These are phyloP conservation scores for Sextonia rubra DNA, from an alignment of 164 flowering plant genomes.

Conservation along the genomic window DNA sequence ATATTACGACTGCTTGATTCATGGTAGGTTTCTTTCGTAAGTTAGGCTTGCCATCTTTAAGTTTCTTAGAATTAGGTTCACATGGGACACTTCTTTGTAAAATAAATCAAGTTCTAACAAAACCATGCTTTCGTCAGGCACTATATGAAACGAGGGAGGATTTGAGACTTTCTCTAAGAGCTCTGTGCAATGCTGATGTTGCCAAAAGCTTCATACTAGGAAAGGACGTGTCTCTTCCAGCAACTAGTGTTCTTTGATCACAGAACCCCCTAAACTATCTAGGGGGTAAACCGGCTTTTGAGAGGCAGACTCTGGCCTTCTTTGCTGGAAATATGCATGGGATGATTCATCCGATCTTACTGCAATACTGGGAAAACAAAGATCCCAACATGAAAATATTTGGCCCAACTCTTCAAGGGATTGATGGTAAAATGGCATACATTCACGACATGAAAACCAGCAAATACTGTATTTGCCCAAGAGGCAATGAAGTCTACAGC, in stretches of 20 bases:
- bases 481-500: slow-evolving; percentile 34
- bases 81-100: too few relatives aligned
- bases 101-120: not conserved
- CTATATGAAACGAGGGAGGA: slow-evolving; percentile 20
- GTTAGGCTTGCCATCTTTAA: too few relatives aligned
- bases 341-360: slow-evolving; percentile 27
- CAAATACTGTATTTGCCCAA: slow-evolving; percentile 41
- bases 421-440: slow-evolving; percentile 21
- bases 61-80: too few relatives aligned
- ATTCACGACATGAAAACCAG: slow-evolving; percentile 36
- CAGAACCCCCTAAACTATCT: slow-evolving; percentile 26
- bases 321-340: slow-evolving; percentile 49
- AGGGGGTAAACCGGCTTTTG: slow-evolving; percentile 35
- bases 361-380: slow-evolving; percentile 12
- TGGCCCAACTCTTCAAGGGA: slow-evolving; percentile 28
- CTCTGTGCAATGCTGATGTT: slow-evolving; percentile 45
- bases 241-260: slow-evolving; percentile 23
- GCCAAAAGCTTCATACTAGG: slow-evolving; percentile 36
- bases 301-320: slow-evolving; percentile 35
- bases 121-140: slow-evolving; percentile 23
- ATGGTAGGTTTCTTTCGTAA: too few relatives aligned
- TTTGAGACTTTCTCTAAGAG: slow-evolving; percentile 34
- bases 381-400: slow-evolving; percentile 30
- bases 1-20: too few relatives aligned
- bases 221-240: slow-evolving; percentile 39